These are phyloP conservation scores for Eutypa lata DNA, from an alignment of 2,329 filamentous ascomycete genomes.

Conservation along the genomic window DNA sequence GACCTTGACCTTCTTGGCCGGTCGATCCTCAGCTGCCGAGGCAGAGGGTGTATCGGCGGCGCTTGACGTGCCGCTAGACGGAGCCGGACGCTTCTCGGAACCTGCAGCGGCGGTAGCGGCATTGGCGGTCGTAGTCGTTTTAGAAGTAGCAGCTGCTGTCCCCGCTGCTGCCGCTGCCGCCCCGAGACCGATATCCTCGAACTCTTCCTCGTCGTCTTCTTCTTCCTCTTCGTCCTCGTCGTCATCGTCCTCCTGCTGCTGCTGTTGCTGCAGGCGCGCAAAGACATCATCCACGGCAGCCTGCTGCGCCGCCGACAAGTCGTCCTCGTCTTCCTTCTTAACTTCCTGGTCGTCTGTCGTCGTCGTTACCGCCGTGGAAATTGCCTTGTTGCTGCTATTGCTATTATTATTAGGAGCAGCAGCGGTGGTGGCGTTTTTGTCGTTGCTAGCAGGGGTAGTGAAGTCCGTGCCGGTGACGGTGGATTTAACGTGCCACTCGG, in stretches of 20 bases:
- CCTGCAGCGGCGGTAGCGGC: conserved; percentile 17
- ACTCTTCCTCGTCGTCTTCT: conserved; percentile 27
- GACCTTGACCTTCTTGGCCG: conserved; percentile 51
- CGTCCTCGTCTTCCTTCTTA: conserved; percentile 48
- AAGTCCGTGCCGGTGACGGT: conserved; percentile 54
- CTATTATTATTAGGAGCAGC: too few relatives aligned
- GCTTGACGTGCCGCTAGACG: conserved; percentile 28
- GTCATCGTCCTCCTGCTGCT: conserved; percentile 40
- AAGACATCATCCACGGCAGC: conserved; percentile 66
- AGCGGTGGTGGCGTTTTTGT: conserved; percentile 30
- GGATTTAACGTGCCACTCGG: conserved; percentile 68
- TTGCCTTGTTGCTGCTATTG: too few relatives aligned
- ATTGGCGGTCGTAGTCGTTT: too few relatives aligned
- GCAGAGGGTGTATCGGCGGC: conserved; percentile 26
- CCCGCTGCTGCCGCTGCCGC: neutral
- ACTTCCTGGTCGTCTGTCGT: conserved; percentile 31
- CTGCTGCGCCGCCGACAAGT: conserved; percentile 46
- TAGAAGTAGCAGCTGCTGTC: neutral
- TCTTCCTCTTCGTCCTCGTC: conserved; percentile 30
- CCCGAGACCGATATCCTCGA: conserved; percentile 31
- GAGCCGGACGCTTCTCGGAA: conserved; percentile 24
- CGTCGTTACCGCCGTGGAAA: conserved; percentile 27
- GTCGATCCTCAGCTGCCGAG: conserved; percentile 35
- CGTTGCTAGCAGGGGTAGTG: conserved; percentile 4
- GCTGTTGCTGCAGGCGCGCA: conserved; percentile 60